Conservation (phyloP, 257 asterid genomes). For the Solanum corneliomulleri region DNA sequence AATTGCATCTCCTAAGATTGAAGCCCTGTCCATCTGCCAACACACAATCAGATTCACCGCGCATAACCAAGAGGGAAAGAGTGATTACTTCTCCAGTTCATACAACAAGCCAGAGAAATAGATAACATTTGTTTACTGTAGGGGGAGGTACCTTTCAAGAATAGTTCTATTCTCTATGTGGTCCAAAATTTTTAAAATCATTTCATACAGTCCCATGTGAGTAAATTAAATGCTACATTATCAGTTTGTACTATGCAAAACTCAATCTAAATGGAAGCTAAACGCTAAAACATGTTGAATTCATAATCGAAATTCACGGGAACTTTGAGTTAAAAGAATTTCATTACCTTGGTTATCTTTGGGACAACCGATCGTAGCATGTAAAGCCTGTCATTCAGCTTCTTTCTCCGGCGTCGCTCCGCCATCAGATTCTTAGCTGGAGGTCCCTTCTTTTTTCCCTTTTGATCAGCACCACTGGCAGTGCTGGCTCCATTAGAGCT, state of each 20-base stretch:
- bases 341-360: conserved; percentile 87
- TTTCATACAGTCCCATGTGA: conserved; percentile 85
- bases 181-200: conserved; percentile 37
- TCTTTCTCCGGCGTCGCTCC: conserved; percentile 86
- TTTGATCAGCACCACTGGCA: conserved; percentile 34
- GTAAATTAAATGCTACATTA: conserved; percentile 57
- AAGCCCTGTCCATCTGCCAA: conserved; percentile 73
- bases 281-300: conserved; percentile 17
- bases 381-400: conserved; percentile 95
- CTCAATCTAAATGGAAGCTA: conserved; percentile 10
- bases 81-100: background rate
- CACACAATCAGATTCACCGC: background rate
- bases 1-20: conserved; percentile 72
- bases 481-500: conserved; percentile 33
- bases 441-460: conserved; percentile 75
- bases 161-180: conserved; percentile 20
- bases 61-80: background rate
- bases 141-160: conserved; percentile 10
- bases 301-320: conserved; percentile 18
- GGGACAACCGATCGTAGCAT: conserved; percentile 92
- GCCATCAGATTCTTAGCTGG: conserved; percentile 99
- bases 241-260: conserved; percentile 18
- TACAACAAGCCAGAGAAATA: background rate
- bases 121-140: background rate
- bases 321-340: conserved; percentile 2